A percentile compares a stretch with the other conserved stretches of the same genome.
Evolutionary conservation across 306 rosid species (phyloP).

Genomic region (Cicer bijugum): DNA sequence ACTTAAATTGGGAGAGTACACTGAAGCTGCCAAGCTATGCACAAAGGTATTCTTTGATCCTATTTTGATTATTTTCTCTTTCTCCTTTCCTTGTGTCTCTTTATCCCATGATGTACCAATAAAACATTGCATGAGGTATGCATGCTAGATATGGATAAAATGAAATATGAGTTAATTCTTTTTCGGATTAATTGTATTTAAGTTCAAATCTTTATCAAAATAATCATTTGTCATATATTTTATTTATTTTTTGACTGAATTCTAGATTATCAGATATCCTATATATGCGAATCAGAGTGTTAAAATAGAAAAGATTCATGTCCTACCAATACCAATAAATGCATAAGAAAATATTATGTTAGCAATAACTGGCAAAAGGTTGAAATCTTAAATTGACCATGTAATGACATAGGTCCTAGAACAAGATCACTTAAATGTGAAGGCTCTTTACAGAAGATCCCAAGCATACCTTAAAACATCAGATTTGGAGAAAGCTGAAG

Average conservation of each 20-base stretch:
- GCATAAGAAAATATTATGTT: background rate
- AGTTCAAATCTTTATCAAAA: too few relatives aligned
- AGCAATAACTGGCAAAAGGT: background rate
- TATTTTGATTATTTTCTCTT: background rate
- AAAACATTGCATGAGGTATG: constrained; percentile 15
- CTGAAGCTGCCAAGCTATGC: constrained; percentile 60
- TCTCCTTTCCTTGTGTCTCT: background rate
- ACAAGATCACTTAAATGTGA: constrained; percentile 57
- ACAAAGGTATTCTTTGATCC: constrained; percentile 52
- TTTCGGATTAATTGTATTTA: too few relatives aligned
- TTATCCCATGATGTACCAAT: background rate
- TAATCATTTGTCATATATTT: too few relatives aligned
- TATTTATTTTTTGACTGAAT: too few relatives aligned
- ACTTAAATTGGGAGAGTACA: constrained; percentile 56
- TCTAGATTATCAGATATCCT: too few relatives aligned
- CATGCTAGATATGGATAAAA: background rate
- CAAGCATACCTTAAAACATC: constrained; percentile 63
- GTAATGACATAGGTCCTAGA: constrained; percentile 55
- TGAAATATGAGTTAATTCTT: too few relatives aligned
- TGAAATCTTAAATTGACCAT: background rate
- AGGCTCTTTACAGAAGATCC: constrained; percentile 74
- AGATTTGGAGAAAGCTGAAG: constrained; percentile 67
- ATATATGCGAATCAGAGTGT: too few relatives aligned
- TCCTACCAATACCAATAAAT: background rate
- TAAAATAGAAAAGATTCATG: too few relatives aligned